Evolutionary conservation across 805 yeast species (phyloP), one percentile per base, ranked within the genome.

Genomic region (Tetrapisispora namnaoensis): DNA sequence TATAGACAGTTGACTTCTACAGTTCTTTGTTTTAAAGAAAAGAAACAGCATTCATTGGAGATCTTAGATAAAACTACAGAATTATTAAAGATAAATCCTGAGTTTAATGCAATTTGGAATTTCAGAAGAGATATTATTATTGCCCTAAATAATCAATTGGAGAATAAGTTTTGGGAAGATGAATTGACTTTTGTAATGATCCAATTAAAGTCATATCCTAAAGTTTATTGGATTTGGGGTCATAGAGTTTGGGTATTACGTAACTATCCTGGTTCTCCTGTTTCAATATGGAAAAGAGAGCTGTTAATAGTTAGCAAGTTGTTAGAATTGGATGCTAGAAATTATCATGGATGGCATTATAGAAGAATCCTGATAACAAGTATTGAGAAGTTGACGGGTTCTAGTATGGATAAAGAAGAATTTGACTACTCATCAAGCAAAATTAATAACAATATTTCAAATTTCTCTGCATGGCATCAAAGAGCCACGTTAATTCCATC

Each of bases 171-270:
- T 45, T 66, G 70, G 70, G 70, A 71, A 1, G 63, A 69, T 3
- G 99, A 91, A 54, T 70, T 93, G 42, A 54, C 66, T 22, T 80
- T 86, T 59, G 73, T 81, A 1, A 71, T 82, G 69, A 65, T 62
- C 0, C 77, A 80, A 54, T 66, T 93, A 56, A 77, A 76, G 48
- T 66, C 72, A 49, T 82, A 68, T 55, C 98, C 99, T 1, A 93
- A 93, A 63, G 87, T 90, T 38, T 93, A 93, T 61, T 93, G 98
- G 96, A 82, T 93, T 13, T 93, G 98, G 97, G 85, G 82, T 56
- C 97, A 93, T 62, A 72, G 99, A 36, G 68, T 77, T 11, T 93
- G 99, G 98, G 76, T 85, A 41, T 66, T 91, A 37, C 73, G 77
- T 35, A 61, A 70, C 18, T 76, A 78, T 34, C 71, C 74, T 1